Evolutionary conservation across 192 early-diverging fungal species (phyloP), one percentile per base, ranked within the genome.

Genomic region (Coemansia sp.): DNA sequence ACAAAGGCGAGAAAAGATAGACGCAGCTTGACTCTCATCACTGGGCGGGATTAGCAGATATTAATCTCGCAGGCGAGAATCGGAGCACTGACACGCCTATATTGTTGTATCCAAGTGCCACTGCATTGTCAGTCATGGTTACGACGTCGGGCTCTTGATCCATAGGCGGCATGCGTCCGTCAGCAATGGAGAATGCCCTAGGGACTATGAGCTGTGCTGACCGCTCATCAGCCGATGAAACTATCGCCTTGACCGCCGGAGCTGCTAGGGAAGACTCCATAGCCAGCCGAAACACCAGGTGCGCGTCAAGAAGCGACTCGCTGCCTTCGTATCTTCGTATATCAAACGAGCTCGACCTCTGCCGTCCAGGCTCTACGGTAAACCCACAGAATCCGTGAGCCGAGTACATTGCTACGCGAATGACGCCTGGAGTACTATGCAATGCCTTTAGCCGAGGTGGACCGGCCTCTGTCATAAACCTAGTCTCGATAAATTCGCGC

Each of bases 101-200:
- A 1, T 57, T 59, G 14, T 34, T 29, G 41, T 59, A 67, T 3
- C 46, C 44, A 15, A 67, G 37, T 5, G 50, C 46, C 27, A 67
- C 23, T 8, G 19, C 45, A 53, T 67, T 59, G 39, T 67, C 66
- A 12, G 45, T 37, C 66, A 67, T 67, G 15, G 55, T 39, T 11
- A 57, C 66, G 31, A 44, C 34, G 15, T 29, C 39, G n/a, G 53
- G 55, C 12, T 53, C 11, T 7, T 55, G 53, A 55, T 55, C 29
- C 53, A 55, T 55, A 15, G 27, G 53, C 11, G 53, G 53, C 27
- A 11, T 55, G 53, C 53, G 53, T 15, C 53, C 53, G 25, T 55
- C 25, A 17, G 53, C 12, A 31, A 55, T 55, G 4, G 53, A 55
- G 27, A 55, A 55, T 15, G 53, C 53, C 53, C 53, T 25, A 29